Base-by-base conservation (phyloP, 2,329 filamentous ascomycete genomes). In the Aspergillus sclerotialis region DNA sequence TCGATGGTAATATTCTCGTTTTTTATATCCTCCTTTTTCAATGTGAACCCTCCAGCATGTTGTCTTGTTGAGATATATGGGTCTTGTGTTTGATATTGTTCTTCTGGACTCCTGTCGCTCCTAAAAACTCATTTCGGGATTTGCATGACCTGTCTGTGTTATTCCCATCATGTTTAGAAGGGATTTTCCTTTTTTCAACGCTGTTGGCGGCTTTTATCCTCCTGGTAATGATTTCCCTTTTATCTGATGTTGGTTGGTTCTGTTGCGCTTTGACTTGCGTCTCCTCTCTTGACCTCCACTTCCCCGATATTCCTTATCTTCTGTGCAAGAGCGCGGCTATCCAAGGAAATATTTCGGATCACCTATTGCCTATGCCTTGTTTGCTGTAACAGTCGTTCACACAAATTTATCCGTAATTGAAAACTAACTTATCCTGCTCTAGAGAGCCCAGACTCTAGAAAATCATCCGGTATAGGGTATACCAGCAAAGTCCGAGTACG, bases 401-500 rank as follows among this genome's bases (percentile, higher is more conserved):
- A 46, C n/a, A n/a, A n/a, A n/a, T n/a, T n/a, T n/a, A n/a, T n/a
- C n/a, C n/a, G n/a, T n/a, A n/a, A n/a, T n/a, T n/a, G n/a, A n/a
- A n/a, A n/a, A n/a, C n/a, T n/a, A n/a, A n/a, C n/a, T n/a, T n/a
- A n/a, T n/a, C n/a, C n/a, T n/a, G n/a, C n/a, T n/a, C n/a, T n/a
- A 66, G 62, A 65, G 38, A 46, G 49, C n/a, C 24, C 53, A 39
- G 60, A 63, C 30, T 40, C 51, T 13, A 58, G 61, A 38, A 65
- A 56, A 40, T 63, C 69, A 46, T 58, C 69, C 33, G 59, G 65
- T 16, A 64, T 63, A 43, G 65, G 61, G 21, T 80, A 80, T 51
- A 71, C 69, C 32, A 76, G 69, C 58, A 94, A 94, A 63, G 84
- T 92, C 44, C 82, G 86, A 43, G 87, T 96, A 38, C 82, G 83